Evolutionary conservation across 1,139 yeast genomes (phyloP).

Genomic region (Blastobotrys indianensis): DNA sequence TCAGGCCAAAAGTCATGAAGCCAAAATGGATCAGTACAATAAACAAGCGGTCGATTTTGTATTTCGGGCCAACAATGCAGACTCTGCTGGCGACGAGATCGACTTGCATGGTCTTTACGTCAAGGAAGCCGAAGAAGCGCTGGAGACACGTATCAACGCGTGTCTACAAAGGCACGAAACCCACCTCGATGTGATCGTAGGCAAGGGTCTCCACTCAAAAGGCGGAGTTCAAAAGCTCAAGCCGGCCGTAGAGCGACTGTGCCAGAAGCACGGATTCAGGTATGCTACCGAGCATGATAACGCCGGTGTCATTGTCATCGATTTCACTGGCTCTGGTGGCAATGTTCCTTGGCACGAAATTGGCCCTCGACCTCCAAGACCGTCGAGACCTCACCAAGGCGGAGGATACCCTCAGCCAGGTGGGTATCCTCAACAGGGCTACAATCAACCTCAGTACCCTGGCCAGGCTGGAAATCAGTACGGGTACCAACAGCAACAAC

Average conservation of each 20-base stretch:
- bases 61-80: conserved; percentile 80
- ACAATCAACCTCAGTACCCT: conserved; percentile 14
- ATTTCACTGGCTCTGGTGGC: conserved; percentile 44
- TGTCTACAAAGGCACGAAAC: conserved; percentile 57
- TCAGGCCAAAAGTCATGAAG: conserved; percentile 53
- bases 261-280: conserved; percentile 56
- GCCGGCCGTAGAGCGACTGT: conserved; percentile 81
- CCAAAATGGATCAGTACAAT: conserved; percentile 64
- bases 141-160: conserved; percentile 67
- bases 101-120: conserved; percentile 91
- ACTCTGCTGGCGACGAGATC: conserved; percentile 76
- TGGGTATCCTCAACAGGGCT: conserved; percentile 16
- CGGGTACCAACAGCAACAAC: conserved; percentile 24
- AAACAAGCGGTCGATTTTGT: conserved; percentile 86
- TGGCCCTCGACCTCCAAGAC: conserved; percentile 18
- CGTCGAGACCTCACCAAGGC: conserved; percentile 9
- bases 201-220: conserved; percentile 86
- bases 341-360: conserved; percentile 23
- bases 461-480: conserved; percentile 20
- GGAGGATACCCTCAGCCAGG: conserved; percentile 23
- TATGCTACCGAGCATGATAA: conserved; percentile 64
- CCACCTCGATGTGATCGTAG: conserved; percentile 62
- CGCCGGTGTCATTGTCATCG: conserved; percentile 72
- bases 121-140: conserved; percentile 74
- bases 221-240: conserved; percentile 75